These are phyloP conservation scores for Lasiodiplodia gonubiensis DNA, from an alignment of 2,329 filamentous ascomycete genomes.

Conservation along the genomic window DNA sequence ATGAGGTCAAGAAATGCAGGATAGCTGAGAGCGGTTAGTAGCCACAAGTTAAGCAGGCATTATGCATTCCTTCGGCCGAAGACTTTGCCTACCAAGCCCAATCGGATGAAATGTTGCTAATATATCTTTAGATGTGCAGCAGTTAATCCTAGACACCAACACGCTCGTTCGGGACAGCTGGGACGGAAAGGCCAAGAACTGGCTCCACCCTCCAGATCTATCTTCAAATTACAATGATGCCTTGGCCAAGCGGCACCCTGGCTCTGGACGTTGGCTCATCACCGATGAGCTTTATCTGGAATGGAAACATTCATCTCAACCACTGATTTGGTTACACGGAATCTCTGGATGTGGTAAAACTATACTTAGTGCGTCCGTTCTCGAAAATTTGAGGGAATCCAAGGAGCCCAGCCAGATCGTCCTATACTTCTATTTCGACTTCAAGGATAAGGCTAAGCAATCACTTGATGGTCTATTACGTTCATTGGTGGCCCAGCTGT, in stretches of 20 bases:
- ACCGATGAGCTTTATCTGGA: too few species aligned
- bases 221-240: background rate
- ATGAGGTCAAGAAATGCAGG: background rate
- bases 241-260: background rate
- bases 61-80: too few species aligned
- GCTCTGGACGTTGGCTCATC: background rate
- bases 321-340: background rate
- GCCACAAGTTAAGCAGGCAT: too few species aligned
- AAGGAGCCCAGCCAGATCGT: background rate
- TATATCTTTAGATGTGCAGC: too few species aligned
- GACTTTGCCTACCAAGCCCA: too few species aligned
- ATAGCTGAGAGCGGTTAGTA: background rate
- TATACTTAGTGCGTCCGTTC: background rate
- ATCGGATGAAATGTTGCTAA: background rate
- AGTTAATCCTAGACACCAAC: too few species aligned
- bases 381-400: background rate
- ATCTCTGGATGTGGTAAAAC: slow-evolving; percentile 7
- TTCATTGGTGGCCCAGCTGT: slow-evolving; percentile 47
- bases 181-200: too few species aligned
- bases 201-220: too few species aligned
- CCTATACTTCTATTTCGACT: slow-evolving; percentile 47
- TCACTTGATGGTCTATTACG: slow-evolving; percentile 42
- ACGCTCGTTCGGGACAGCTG: too few species aligned
- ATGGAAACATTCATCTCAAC: background rate
- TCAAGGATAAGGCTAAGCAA: slow-evolving; percentile 41